phyloP scores from a whole-genome alignment of 192 early-diverging fungal genomes.

The Coemansia sp. region DNA sequence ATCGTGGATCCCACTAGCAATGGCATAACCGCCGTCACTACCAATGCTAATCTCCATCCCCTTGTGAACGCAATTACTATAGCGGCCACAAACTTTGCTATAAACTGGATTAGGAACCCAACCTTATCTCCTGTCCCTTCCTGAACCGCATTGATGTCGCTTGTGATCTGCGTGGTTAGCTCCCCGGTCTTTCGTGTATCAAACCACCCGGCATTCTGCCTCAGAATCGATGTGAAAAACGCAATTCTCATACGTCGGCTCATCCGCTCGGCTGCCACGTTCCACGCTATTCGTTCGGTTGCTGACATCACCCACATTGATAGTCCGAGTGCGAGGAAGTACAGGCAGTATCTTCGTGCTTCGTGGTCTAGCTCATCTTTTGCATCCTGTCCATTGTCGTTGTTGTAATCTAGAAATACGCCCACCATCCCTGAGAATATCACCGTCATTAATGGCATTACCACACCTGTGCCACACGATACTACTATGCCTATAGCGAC shows the following conservation, averaged over 20 bases:
- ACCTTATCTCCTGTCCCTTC: conserved; percentile 89
- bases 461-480: conserved; percentile 42
- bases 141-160: conserved; percentile 83
- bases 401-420: conserved; percentile 28
- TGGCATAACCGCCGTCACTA: conserved; percentile 77
- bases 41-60: conserved; percentile 81
- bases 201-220: conserved; percentile 88
- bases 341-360: conserved; percentile 48
- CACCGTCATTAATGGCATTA: conserved; percentile 56
- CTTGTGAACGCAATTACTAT: conserved; percentile 76
- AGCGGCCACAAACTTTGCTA: conserved; percentile 70
- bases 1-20: conserved; percentile 60
- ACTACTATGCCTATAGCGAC: conserved; percentile 51
- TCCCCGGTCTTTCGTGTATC: conserved; percentile 77
- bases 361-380: conserved; percentile 31
- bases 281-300: conserved; percentile 24
- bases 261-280: conserved; percentile 58
- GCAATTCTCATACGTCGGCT: conserved; percentile 70
- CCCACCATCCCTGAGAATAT: conserved; percentile 41
- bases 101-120: conserved; percentile 64
- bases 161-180: conserved; percentile 82
- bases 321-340: conserved; percentile 39
- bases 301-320: conserved; percentile 21
- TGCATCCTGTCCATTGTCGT: background rate
- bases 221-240: conserved; percentile 77